A percentile compares a stretch with the other conserved stretches of the same genome.
These are phyloP conservation scores for Oenanthe sinensis DNA, from an alignment of 129 eudicot species.

Conservation along the genomic window DNA sequence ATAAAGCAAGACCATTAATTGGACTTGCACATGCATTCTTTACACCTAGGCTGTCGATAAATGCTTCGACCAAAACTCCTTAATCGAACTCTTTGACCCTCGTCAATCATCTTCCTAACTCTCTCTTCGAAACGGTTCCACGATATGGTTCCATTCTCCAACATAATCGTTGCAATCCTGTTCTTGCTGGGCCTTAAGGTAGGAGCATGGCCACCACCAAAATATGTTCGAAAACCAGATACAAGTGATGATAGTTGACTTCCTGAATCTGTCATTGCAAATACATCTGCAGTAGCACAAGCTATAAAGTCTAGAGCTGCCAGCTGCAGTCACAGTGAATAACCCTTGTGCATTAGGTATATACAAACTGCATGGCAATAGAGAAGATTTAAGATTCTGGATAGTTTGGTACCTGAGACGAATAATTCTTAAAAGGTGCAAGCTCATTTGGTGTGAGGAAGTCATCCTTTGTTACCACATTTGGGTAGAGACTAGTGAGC, in stretches of 20 bases:
- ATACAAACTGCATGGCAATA: not conserved
- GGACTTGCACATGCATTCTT: slow-evolving; percentile 81
- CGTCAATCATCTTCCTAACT: slow-evolving; percentile 67
- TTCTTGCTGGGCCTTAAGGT: slow-evolving; percentile 68
- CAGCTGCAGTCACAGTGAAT: slow-evolving; percentile 39
- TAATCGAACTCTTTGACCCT: slow-evolving; percentile 48
- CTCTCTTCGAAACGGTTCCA: slow-evolving; percentile 55
- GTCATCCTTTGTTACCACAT: slow-evolving; percentile 75
- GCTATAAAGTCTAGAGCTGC: slow-evolving; percentile 93
- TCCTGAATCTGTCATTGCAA: slow-evolving; percentile 92
- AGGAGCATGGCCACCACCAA: slow-evolving; percentile 73
- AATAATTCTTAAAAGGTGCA: slow-evolving; percentile 65
- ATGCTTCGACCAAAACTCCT: slow-evolving; percentile 60
- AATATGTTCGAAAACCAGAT: slow-evolving; percentile 77
- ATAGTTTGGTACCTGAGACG: slow-evolving; percentile 58
- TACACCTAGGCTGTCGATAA: slow-evolving; percentile 79
- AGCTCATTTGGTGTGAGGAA: slow-evolving; percentile 74
- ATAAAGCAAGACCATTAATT: not conserved
- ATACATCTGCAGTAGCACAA: slow-evolving; percentile 77
- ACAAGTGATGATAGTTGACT: slow-evolving; percentile 81
- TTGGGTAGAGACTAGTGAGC: slow-evolving; percentile 58
- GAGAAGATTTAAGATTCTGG: not conserved
- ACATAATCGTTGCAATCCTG: slow-evolving; percentile 66
- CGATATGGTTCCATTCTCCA: slow-evolving; percentile 37
- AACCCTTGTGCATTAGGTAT: not conserved